Percentiles rank a stretch among this genome's conserved stretches.
phyloP scores from a whole-genome alignment of 345 rosid genomes.

The Abelmoschus esculentus region DNA sequence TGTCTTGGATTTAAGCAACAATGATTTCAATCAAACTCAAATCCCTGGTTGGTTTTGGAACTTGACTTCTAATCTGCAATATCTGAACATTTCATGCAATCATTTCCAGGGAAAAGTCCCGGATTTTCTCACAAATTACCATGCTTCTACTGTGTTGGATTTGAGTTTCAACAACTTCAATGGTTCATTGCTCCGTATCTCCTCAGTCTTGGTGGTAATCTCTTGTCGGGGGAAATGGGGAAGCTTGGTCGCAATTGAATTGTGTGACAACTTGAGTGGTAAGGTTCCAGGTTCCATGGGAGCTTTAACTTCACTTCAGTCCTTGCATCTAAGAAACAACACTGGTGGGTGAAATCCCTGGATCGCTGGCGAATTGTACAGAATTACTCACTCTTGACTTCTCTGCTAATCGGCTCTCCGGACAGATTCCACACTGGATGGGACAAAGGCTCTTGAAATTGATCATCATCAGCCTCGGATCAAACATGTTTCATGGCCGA shows the following conservation, averaged over 20 bases:
- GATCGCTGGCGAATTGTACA: constrained; percentile 1
- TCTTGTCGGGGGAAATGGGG: background rate
- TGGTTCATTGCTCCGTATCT: constrained; percentile 18
- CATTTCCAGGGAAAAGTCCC: constrained; percentile 20
- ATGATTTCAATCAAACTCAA: background rate
- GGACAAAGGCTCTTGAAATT: constrained; percentile 4
- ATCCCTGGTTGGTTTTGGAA: background rate
- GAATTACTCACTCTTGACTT: constrained; percentile 3
- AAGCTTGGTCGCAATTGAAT: constrained; percentile 1
- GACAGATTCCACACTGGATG: constrained; percentile 5
- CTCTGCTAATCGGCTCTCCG: background rate
- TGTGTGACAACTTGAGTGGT: constrained; percentile 10
- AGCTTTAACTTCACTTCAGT: background rate
- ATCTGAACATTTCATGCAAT: constrained; percentile 20
- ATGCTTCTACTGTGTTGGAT: constrained; percentile 13
- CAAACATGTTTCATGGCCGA: constrained; percentile 11
- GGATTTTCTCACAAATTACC: background rate
- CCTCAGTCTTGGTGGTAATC: constrained; percentile 10
- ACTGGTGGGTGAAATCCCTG: constrained; percentile 13
- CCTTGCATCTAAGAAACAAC: constrained; percentile 10
- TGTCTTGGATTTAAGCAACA: constrained; percentile 3
- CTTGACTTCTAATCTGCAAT: constrained; percentile 5
- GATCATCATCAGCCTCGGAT: background rate
- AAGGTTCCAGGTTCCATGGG: constrained; percentile 13
- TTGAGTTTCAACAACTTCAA: constrained; percentile 17